Percentiles rank a stretch among this genome's conserved stretches.
Conservation (phyloP, 1,284 basidiomycete species). For the Calocybe gambosa region DNA sequence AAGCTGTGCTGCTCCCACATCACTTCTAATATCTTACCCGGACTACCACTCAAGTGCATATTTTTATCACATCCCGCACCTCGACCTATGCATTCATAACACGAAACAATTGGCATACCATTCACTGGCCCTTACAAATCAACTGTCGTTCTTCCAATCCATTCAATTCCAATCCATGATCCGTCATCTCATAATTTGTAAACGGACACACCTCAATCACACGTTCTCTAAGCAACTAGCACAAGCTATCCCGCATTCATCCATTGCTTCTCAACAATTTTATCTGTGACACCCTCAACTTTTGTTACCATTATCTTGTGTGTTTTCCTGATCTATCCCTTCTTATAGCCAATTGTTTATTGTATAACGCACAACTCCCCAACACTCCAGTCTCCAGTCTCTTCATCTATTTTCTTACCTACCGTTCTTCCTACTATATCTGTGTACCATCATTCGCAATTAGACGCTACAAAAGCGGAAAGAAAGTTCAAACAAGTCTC, state of each 20-base stretch:
- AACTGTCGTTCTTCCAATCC: background rate
- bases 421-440: conserved; percentile 16
- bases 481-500: background rate
- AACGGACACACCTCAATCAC: conserved; percentile 8
- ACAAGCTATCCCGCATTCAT: background rate
- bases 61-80: background rate
- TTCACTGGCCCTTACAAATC: conserved; percentile 2
- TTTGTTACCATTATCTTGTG: conserved; percentile 2
- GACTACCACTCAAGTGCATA: background rate
- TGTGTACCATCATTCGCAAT: conserved; percentile 17
- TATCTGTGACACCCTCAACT: conserved; percentile 12
- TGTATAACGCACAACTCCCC: conserved; percentile 1
- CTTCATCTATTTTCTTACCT: conserved; percentile 13
- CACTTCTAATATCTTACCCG: background rate
- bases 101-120: conserved; percentile 1
- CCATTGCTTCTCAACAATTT: conserved; percentile 3
- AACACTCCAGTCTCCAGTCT: background rate
- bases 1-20: background rate
- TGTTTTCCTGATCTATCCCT: conserved; percentile 1
- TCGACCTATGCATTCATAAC: background rate
- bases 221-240: conserved; percentile 4
- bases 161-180: conserved; percentile 5
- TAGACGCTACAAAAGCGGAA: conserved; percentile 17
- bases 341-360: conserved; percentile 2
- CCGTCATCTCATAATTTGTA: conserved; percentile 5